Evolutionary conservation across 306 rosid genomes (phyloP).

Genomic region (Cyamopsis tetragonoloba): DNA sequence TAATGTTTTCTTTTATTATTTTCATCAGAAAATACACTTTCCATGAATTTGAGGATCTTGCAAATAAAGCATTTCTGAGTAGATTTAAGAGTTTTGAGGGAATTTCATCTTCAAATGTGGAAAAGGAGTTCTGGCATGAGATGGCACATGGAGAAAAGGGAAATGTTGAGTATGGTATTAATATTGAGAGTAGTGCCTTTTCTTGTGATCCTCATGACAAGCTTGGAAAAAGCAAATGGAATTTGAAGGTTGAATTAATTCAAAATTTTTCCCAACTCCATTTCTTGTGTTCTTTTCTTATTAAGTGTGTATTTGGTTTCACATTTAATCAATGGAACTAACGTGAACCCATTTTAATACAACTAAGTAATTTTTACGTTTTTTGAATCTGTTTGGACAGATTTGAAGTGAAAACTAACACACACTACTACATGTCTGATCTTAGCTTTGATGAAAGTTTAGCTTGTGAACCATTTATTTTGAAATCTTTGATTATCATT

Average conservation of each 20-base stretch:
- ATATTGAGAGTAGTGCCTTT: slow-evolving; percentile 42
- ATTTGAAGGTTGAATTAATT: slow-evolving; percentile 32
- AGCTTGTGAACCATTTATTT: not conserved
- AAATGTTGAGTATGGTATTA: slow-evolving; percentile 39
- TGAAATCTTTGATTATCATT: not conserved
- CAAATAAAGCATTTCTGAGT: slow-evolving; percentile 16
- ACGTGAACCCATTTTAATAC: too few species aligned
- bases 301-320: not conserved
- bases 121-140: slow-evolving; percentile 38
- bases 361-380: too few species aligned
- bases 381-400: too few species aligned
- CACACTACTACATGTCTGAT: too few species aligned
- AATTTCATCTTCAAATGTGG: slow-evolving; percentile 29
- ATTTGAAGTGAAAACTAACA: too few species aligned
- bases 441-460: not conserved
- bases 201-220: slow-evolving; percentile 37
- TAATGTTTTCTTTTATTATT: not conserved
- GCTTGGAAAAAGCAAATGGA: slow-evolving; percentile 41
- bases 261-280: not conserved
- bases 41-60: slow-evolving; percentile 31
- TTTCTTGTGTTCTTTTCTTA: not conserved
- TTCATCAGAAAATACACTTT: slow-evolving; percentile 33
- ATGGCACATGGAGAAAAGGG: slow-evolving; percentile 24
- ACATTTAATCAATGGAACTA: too few species aligned
- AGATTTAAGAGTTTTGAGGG: slow-evolving; percentile 16